phyloP scores from a whole-genome alignment of 129 eudicot species.

The Flaveria trinervia region DNA sequence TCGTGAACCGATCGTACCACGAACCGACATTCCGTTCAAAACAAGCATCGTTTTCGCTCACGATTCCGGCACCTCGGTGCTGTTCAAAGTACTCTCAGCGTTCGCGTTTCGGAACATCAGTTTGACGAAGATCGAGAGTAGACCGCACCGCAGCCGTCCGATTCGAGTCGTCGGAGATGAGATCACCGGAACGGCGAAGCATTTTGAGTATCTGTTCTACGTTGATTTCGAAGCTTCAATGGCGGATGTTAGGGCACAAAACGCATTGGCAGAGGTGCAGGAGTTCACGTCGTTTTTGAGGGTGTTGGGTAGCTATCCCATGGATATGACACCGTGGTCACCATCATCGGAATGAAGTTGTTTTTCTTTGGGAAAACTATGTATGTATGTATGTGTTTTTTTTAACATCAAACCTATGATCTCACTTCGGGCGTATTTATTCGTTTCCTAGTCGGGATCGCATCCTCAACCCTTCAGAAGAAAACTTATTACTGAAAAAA shows the following conservation, averaged over 20 bases:
- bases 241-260: slow-evolving; percentile 10
- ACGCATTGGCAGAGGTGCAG: slow-evolving; percentile 8
- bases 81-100: slow-evolving; percentile 15
- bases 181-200: slow-evolving; percentile 4
- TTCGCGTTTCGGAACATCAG: slow-evolving; percentile 23
- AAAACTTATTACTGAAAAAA: too few species aligned
- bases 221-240: slow-evolving; percentile 16
- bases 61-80: slow-evolving; percentile 8
- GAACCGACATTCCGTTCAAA: slow-evolving; percentile 9
- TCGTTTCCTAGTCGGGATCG: too few species aligned
- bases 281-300: slow-evolving; percentile 5
- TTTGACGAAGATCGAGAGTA: slow-evolving; percentile 15
- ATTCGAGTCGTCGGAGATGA: not conserved
- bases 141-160: slow-evolving; percentile 26
- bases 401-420: too few species aligned
- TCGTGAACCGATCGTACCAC: slow-evolving; percentile 27
- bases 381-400: not conserved
- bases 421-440: too few species aligned
- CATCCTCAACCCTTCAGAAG: too few species aligned
- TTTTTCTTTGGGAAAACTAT: not conserved
- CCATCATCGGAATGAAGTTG: not conserved
- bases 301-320: slow-evolving; percentile 22
- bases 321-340: slow-evolving; percentile 20
- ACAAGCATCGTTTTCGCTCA: slow-evolving; percentile 27
- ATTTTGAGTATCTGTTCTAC: slow-evolving; percentile 20